Evolutionary conservation across 169 alveolate genomes (phyloP).

Genomic region (Hepatocystis sp.): DNA sequence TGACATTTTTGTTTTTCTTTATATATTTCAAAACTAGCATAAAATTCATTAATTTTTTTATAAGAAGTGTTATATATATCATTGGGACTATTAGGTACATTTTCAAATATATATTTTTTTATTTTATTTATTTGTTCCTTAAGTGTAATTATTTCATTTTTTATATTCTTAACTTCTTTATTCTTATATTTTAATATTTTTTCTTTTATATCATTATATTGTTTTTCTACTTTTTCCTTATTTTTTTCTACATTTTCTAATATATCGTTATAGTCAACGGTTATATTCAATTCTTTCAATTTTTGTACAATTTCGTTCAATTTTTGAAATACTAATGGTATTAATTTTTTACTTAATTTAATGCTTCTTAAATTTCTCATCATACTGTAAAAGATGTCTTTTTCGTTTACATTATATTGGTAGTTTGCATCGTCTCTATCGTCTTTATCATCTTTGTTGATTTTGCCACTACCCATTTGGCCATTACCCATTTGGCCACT

Average conservation of each 20-base stretch:
- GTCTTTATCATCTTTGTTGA: neutral
- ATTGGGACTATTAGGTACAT: constrained; percentile 75
- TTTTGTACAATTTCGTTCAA: constrained; percentile 56
- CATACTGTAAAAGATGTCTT: constrained; percentile 59
- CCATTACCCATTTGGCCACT: too few relatives aligned
- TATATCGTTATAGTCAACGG: constrained; percentile 70
- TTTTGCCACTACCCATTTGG: neutral
- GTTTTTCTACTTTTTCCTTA: constrained; percentile 89
- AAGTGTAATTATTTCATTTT: constrained; percentile 32
- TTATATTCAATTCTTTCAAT: constrained; percentile 38
- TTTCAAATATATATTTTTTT: constrained; percentile 80
- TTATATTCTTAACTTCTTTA: constrained; percentile 59
- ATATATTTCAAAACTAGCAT: constrained; percentile 83
- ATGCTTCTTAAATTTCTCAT: constrained; percentile 65
- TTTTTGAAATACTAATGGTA: constrained; percentile 62
- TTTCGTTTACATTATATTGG: too few relatives aligned
- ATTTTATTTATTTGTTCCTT: constrained; percentile 78
- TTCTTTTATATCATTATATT: constrained; percentile 89
- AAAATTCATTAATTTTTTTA: constrained; percentile 85
- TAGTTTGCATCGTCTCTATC: too few relatives aligned
- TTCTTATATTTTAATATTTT: constrained; percentile 81
- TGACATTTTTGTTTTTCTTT: constrained; percentile 89
- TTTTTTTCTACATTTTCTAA: constrained; percentile 78
- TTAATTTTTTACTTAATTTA: constrained; percentile 45
- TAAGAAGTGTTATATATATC: constrained; percentile 83